phyloP scores from a whole-genome alignment of 257 asterid genomes.

The Solanum lignicaule region DNA sequence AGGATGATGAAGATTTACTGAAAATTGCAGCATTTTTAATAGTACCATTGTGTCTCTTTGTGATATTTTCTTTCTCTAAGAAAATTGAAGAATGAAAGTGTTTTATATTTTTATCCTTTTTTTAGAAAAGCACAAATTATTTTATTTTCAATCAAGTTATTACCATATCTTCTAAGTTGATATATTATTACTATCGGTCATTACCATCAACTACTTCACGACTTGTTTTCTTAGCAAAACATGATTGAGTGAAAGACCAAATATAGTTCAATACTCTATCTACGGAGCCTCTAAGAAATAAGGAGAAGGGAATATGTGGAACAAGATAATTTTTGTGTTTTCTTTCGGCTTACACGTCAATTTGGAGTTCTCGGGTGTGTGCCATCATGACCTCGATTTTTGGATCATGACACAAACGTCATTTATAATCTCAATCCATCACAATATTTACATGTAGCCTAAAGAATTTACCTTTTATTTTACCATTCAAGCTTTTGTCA shows the following conservation, averaged over 20 bases:
- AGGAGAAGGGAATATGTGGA: neutral
- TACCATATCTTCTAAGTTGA: neutral
- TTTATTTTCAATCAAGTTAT: neutral
- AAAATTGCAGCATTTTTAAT: slow-evolving; percentile 59
- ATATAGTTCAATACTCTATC: neutral
- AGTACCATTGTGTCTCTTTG: slow-evolving; percentile 50
- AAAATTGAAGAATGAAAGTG: slow-evolving; percentile 16
- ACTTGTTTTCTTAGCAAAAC: neutral
- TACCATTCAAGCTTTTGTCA: neutral
- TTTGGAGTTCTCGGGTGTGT: too few relatives aligned
- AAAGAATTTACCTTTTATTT: neutral
- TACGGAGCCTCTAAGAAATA: neutral
- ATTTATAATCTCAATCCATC: neutral
- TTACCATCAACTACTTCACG: neutral
- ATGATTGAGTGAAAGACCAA: neutral
- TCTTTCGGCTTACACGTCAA: too few relatives aligned
- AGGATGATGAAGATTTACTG: slow-evolving; percentile 47
- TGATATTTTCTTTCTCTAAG: slow-evolving; percentile 21
- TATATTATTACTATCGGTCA: neutral
- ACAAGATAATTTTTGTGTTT: neutral
- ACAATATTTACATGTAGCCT: neutral
- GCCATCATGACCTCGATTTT: too few relatives aligned
- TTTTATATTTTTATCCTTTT: neutral
- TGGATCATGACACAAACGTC: neutral
- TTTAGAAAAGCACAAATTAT: too few relatives aligned